phyloP scores from a whole-genome alignment of 1,139 yeast species.

The Kurtzmaniella quercitrusa region DNA sequence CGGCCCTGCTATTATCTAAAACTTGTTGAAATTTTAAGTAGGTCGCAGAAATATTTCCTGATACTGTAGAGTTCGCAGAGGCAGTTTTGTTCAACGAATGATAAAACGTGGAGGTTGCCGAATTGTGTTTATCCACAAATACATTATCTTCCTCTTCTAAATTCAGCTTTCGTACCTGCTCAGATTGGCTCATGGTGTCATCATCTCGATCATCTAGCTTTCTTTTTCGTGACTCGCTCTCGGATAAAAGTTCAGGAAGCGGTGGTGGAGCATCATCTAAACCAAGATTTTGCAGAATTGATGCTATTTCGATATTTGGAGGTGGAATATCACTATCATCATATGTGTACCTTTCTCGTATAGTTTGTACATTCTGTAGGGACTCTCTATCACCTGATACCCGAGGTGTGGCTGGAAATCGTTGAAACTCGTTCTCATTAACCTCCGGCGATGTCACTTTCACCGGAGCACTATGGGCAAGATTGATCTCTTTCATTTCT shows the following conservation, averaged over 20 bases:
- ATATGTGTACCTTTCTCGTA: constrained; percentile 17
- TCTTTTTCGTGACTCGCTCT: not conserved
- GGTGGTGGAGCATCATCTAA: constrained; percentile 8
- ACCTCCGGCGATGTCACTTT: not conserved
- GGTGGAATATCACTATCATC: constrained; percentile 35
- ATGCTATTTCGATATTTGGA: constrained; percentile 21
- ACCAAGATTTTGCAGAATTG: not conserved
- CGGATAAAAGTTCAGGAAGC: constrained; percentile 2
- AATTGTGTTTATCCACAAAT: constrained; percentile 25
- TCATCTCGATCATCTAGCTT: constrained; percentile 2
- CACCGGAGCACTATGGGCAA: not conserved
- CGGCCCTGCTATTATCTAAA: constrained; percentile 9
- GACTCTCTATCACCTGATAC: constrained; percentile 18
- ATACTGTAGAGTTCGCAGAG: constrained; percentile 16
- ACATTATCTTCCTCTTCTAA: constrained; percentile 24
- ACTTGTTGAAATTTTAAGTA: constrained; percentile 7
- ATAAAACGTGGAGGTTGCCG: constrained; percentile 28
- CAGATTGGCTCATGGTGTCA: constrained; percentile 9
- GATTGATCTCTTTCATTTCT: constrained; percentile 20
- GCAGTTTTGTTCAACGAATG: constrained; percentile 24
- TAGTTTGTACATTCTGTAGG: constrained; percentile 22
- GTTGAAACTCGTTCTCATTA: constrained; percentile 19
- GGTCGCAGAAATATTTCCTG: constrained; percentile 13
- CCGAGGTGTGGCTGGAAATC: constrained; percentile 51
- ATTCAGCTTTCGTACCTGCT: not conserved